Evolutionary conservation across 202 grass and related monocot species (phyloP).

Genomic region (Cymbopogon flexuosus): DNA sequence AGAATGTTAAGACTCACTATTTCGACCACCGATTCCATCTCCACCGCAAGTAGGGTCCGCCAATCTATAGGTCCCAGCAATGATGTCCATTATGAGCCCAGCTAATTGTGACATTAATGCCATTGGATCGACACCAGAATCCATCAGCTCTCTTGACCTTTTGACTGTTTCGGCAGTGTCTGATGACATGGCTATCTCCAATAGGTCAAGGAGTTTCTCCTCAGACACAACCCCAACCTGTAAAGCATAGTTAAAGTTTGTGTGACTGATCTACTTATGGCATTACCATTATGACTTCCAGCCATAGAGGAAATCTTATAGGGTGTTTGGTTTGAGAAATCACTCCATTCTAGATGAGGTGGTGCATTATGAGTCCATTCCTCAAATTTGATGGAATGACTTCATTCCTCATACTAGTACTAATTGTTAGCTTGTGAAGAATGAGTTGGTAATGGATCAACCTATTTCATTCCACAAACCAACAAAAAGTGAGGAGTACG

Average conservation of each 20-base stretch:
- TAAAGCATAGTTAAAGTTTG: slow-evolving; percentile 34
- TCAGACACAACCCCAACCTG: slow-evolving; percentile 97
- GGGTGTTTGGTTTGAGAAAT: neutral
- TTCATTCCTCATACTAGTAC: neutral
- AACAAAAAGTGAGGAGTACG: neutral
- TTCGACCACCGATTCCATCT: slow-evolving; percentile 65
- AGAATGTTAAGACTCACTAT: slow-evolving; percentile 56
- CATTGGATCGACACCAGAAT: slow-evolving; percentile 95
- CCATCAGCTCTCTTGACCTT: slow-evolving; percentile 88
- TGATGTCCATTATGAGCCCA: slow-evolving; percentile 98
- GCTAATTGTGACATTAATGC: slow-evolving; percentile 98
- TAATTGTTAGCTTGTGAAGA: neutral
- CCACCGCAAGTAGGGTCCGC: slow-evolving; percentile 54
- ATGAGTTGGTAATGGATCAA: neutral
- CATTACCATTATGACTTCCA: slow-evolving; percentile 3
- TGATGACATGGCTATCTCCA: slow-evolving; percentile 97
- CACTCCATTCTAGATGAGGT: neutral
- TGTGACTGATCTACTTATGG: slow-evolving; percentile 24
- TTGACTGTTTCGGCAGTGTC: slow-evolving; percentile 89
- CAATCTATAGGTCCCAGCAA: slow-evolving; percentile 85
- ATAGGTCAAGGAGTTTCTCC: slow-evolving; percentile 92
- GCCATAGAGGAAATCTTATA: neutral
- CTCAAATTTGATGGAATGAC: neutral
- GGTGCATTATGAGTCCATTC: neutral
- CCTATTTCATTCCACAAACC: neutral